Conservation (phyloP, 257 asterid genomes). For the Cruciata laevipes region DNA sequence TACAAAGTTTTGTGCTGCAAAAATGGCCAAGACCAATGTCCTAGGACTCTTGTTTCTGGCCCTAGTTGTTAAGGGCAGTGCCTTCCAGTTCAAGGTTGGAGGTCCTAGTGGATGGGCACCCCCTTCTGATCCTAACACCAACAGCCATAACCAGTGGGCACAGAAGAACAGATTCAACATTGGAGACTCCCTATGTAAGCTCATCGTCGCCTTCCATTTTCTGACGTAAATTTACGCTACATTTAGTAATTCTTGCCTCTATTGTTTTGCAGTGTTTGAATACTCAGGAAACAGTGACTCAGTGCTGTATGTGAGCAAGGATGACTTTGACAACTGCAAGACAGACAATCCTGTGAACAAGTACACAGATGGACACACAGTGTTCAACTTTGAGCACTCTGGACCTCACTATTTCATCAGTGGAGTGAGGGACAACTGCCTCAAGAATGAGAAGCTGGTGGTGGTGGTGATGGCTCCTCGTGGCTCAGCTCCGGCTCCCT, state of each 20-base stretch:
- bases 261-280: slow-evolving; percentile 45
- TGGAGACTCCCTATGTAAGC: slow-evolving; percentile 32
- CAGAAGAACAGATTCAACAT: slow-evolving; percentile 29
- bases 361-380: slow-evolving; percentile 50
- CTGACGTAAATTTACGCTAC: not conserved
- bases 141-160: slow-evolving; percentile 34
- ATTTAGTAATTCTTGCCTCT: not conserved
- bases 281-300: slow-evolving; percentile 53
- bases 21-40: slow-evolving; percentile 40
- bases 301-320: slow-evolving; percentile 53
- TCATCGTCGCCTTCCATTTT: not conserved
- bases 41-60: slow-evolving; percentile 28
- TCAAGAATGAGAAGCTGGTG: slow-evolving; percentile 50
- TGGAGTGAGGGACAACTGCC: slow-evolving; percentile 59
- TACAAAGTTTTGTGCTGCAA: not conserved
- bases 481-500: slow-evolving; percentile 21
- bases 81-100: slow-evolving; percentile 57
- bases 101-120: slow-evolving; percentile 62
- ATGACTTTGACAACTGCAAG: slow-evolving; percentile 50
- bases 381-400: slow-evolving; percentile 36
- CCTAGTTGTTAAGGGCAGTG: slow-evolving; percentile 31
- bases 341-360: slow-evolving; percentile 37
- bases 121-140: slow-evolving; percentile 45
- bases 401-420: slow-evolving; percentile 77
- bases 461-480: slow-evolving; percentile 55